phyloP scores from a whole-genome alignment of 2,329 filamentous ascomycete genomes.

The Pezicula rhizophila region DNA sequence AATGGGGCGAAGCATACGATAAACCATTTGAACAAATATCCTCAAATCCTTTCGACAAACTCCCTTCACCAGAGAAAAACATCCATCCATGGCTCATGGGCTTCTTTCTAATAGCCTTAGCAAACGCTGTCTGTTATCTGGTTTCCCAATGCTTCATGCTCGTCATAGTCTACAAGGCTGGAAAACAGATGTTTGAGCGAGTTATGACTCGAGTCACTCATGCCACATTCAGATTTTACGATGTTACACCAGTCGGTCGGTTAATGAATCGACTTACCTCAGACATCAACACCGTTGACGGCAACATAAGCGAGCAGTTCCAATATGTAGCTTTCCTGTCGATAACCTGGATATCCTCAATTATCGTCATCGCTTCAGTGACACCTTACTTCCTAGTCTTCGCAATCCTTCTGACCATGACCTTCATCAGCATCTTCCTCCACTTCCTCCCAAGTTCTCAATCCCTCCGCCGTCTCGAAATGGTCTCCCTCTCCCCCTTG shows the following conservation, averaged over 20 bases:
- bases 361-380: conserved; percentile 72
- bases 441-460: conserved; percentile 79
- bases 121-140: conserved; percentile 53
- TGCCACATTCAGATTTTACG: conserved; percentile 85
- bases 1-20: conserved; percentile 76
- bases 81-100: conserved; percentile 69
- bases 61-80: conserved; percentile 62
- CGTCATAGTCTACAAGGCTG: conserved; percentile 73
- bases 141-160: conserved; percentile 63
- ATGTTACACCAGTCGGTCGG: conserved; percentile 80
- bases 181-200: conserved; percentile 65
- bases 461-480: conserved; percentile 76
- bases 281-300: conserved; percentile 85
- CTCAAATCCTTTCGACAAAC: conserved; percentile 35
- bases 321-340: conserved; percentile 63
- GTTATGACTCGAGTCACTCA: conserved; percentile 69
- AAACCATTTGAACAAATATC: conserved; percentile 20
- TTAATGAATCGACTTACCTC: conserved; percentile 90
- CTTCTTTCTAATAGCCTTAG: conserved; percentile 60
- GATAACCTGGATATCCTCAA: conserved; percentile 66
- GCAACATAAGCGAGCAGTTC: conserved; percentile 72
- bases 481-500: conserved; percentile 80
- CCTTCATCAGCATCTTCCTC: conserved; percentile 69
- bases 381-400: conserved; percentile 74
- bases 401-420: conserved; percentile 57